Percentiles rank a stretch among this genome's conserved stretches.
These are phyloP conservation scores for Lepiota brunneoincarnata DNA, from an alignment of 768 basidiomycete species.

Conservation along the genomic window DNA sequence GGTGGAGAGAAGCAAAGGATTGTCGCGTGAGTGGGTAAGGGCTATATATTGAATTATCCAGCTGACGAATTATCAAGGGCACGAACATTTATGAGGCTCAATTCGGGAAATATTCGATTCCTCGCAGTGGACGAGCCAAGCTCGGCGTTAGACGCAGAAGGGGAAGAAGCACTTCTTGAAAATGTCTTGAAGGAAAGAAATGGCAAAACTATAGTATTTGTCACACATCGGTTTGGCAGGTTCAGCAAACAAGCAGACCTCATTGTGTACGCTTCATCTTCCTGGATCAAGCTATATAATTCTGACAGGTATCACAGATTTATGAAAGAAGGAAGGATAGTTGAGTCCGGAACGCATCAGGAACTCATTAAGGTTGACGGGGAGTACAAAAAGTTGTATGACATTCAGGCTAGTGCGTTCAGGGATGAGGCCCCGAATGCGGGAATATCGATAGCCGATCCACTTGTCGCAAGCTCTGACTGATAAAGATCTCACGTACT, in stretches of 20 bases:
- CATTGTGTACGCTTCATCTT: slow-evolving; percentile 42
- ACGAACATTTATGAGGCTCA: slow-evolving; percentile 43
- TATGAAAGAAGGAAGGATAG: slow-evolving; percentile 41
- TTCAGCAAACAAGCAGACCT: slow-evolving; percentile 47
- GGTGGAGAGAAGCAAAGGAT: slow-evolving; percentile 50
- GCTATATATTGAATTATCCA: background rate
- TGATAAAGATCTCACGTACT: too few relatives aligned
- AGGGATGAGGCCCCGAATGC: slow-evolving; percentile 6
- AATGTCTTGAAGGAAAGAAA: slow-evolving; percentile 32
- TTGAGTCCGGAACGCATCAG: slow-evolving; percentile 39
- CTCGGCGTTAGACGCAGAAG: slow-evolving; percentile 53
- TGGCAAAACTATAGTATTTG: slow-evolving; percentile 55
- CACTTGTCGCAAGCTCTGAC: too few relatives aligned
- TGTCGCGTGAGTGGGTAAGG: slow-evolving; percentile 39
- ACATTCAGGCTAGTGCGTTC: slow-evolving; percentile 35
- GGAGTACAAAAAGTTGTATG: slow-evolving; percentile 40
- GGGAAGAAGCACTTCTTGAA: slow-evolving; percentile 46
- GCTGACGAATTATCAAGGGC: slow-evolving; percentile 25
- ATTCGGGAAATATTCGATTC: slow-evolving; percentile 37
- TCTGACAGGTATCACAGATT: slow-evolving; percentile 25
- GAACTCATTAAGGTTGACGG: slow-evolving; percentile 33
- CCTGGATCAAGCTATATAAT: background rate
- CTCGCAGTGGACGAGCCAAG: slow-evolving; percentile 59
- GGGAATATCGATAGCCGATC: slow-evolving; percentile 45
- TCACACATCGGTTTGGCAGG: slow-evolving; percentile 54